Evolutionary conservation across 371 early-diverging fungal genomes (phyloP).

Genomic region (Lichtheimia corymbifera): DNA sequence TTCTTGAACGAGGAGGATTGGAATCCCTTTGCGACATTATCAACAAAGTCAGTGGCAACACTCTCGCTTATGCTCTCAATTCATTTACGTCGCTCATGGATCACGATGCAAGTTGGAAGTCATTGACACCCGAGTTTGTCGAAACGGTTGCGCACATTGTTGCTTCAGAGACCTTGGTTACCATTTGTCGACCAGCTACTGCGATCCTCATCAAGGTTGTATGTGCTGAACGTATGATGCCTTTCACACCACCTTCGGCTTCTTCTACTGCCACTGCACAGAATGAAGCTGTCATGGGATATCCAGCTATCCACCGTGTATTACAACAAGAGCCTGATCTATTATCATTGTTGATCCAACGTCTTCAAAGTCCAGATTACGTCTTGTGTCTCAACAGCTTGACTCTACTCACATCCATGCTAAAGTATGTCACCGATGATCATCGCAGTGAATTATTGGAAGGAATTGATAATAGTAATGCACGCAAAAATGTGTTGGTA

Average conservation of each 20-base stretch:
- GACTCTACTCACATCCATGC: conserved; percentile 61
- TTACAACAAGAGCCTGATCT: conserved; percentile 56
- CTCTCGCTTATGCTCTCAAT: conserved; percentile 73
- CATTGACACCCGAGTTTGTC: conserved; percentile 56
- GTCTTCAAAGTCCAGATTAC: conserved; percentile 67
- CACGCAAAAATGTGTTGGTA: conserved; percentile 52
- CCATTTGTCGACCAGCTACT: conserved; percentile 74
- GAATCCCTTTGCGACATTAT: conserved; percentile 64
- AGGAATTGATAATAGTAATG: conserved; percentile 47
- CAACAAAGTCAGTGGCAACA: conserved; percentile 61
- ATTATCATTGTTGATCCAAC: conserved; percentile 57
- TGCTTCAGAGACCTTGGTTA: conserved; percentile 66
- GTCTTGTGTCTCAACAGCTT: conserved; percentile 67
- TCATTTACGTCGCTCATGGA: conserved; percentile 70
- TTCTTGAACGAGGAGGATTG: conserved; percentile 63
- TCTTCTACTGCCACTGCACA: no score
- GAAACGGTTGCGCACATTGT: conserved; percentile 58
- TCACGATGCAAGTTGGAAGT: conserved; percentile 66
- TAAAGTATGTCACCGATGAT: conserved; percentile 64
- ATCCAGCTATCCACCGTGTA: conserved; percentile 52
- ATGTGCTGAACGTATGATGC: conserved; percentile 39
- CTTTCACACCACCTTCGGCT: conserved; percentile 3
- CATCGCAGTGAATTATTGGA: conserved; percentile 50
- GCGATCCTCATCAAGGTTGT: conserved; percentile 69
- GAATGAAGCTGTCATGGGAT: conserved; percentile 34